These are phyloP conservation scores for Cystobasidium pallidum DNA, from an alignment of 1,284 basidiomycete genomes.

Conservation along the genomic window DNA sequence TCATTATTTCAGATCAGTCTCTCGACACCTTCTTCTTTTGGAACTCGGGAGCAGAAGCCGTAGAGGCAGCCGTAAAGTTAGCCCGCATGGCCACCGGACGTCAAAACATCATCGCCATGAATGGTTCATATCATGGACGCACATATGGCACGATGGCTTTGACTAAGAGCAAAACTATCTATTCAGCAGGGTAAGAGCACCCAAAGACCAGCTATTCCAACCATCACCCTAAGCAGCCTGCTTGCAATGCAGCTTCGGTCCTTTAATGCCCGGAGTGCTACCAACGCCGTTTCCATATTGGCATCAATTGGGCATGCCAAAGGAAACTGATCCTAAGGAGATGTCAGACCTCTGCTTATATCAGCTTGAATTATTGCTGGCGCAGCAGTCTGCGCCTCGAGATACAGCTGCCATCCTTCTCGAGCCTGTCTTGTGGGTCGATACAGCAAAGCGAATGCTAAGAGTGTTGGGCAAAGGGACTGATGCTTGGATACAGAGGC, in stretches of 20 bases:
- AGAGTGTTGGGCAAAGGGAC: too few species aligned
- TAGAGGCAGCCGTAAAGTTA: conserved; percentile 78
- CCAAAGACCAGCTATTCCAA: too few species aligned
- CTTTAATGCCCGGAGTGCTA: conserved; percentile 69
- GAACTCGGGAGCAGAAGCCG: conserved; percentile 89
- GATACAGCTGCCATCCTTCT: conserved; percentile 91
- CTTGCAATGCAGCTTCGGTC: conserved; percentile 13
- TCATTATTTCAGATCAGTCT: conserved; percentile 65
- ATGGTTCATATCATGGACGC: conserved; percentile 83
- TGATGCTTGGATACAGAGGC: conserved; percentile 39
- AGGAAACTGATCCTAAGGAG: conserved; percentile 66
- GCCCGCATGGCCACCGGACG: conserved; percentile 73
- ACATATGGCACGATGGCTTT: conserved; percentile 76
- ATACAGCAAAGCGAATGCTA: too few species aligned
- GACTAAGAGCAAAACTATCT: conserved; percentile 88
- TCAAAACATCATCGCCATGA: conserved; percentile 88
- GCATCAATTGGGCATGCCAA: conserved; percentile 76
- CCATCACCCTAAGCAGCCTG: neutral
- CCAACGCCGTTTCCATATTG: conserved; percentile 87
- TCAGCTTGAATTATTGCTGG: conserved; percentile 79
- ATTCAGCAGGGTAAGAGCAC: conserved; percentile 75
- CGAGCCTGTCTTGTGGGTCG: conserved; percentile 73
- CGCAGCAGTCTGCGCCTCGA: conserved; percentile 78
- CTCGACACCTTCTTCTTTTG: conserved; percentile 88
- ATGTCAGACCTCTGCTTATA: conserved; percentile 64